Percentiles rank a stretch among this genome's conserved stretches.
phyloP scores from a whole-genome alignment of 2,329 filamentous ascomycete species.

The Paecilomyces sp. region DNA sequence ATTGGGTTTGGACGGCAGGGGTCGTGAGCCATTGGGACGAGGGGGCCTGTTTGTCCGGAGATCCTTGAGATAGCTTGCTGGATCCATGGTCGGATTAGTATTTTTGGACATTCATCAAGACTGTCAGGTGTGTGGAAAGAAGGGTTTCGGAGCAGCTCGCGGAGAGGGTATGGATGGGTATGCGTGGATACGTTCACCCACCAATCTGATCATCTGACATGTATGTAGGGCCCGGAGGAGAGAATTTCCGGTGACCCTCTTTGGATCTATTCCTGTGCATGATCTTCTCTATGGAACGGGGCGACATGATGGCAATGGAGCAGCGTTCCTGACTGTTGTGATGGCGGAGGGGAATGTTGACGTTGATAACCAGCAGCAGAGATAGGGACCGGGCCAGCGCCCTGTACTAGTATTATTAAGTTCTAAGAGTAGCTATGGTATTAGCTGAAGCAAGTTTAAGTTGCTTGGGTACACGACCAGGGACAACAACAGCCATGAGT shows the following conservation, averaged over 20 bases:
- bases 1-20: slow-evolving; percentile 45
- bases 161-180: slow-evolving; percentile 2
- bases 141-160: slow-evolving; percentile 2
- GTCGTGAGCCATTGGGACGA: slow-evolving; percentile 54
- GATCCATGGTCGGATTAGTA: slow-evolving; percentile 3
- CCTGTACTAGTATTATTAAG: neutral
- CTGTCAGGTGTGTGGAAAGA: slow-evolving; percentile 6
- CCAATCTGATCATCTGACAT: slow-evolving; percentile 42
- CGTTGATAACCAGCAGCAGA: neutral
- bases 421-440: neutral
- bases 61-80: slow-evolving; percentile 54
- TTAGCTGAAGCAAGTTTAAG: neutral
- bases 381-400: neutral
- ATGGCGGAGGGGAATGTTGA: neutral
- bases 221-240: slow-evolving; percentile 39
- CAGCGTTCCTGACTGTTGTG: neutral
- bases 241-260: slow-evolving; percentile 36
- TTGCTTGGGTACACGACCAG: neutral
- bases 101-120: slow-evolving; percentile 9
- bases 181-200: slow-evolving; percentile 18
- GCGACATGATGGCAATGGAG: neutral
- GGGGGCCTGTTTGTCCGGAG: slow-evolving; percentile 51
- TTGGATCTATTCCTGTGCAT: slow-evolving; percentile 33
- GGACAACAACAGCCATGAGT: neutral
- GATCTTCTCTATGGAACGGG: slow-evolving; percentile 16